These are phyloP conservation scores for Aspergillus aculeatinus DNA, from an alignment of 2,329 filamentous ascomycete genomes.

Conservation along the genomic window DNA sequence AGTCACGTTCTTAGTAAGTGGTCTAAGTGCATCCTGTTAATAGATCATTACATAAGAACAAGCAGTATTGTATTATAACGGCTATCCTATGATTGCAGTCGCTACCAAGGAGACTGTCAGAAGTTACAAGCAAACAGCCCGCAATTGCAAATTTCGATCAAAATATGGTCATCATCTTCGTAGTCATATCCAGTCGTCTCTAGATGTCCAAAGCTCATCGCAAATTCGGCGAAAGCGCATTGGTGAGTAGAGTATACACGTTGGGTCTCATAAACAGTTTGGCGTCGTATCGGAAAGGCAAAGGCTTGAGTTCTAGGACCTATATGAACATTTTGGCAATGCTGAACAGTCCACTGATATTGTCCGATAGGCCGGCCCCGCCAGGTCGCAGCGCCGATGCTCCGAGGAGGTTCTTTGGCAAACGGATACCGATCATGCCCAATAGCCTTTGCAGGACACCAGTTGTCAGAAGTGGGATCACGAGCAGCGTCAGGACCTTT, in stretches of 20 bases:
- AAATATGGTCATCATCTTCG: neutral
- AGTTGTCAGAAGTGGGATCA: slow-evolving; percentile 83
- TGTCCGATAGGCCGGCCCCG: slow-evolving; percentile 32
- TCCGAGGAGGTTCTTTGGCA: slow-evolving; percentile 62
- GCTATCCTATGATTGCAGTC: neutral
- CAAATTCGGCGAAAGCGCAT: neutral
- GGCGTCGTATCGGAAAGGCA: neutral
- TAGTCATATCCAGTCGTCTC: neutral
- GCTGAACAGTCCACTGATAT: slow-evolving; percentile 33
- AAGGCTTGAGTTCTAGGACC: neutral
- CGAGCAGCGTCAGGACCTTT: slow-evolving; percentile 82
- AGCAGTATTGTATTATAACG: neutral
- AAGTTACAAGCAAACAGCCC: neutral
- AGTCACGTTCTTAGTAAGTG: neutral
- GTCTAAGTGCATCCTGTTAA: neutral
- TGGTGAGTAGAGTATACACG: neutral
- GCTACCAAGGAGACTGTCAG: neutral
- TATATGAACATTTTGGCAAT: slow-evolving; percentile 41
- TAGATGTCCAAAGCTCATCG: neutral
- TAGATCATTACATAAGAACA: neutral
- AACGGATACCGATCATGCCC: slow-evolving; percentile 72
- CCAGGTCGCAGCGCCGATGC: slow-evolving; percentile 13
- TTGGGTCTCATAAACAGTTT: neutral
- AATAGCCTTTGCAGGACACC: slow-evolving; percentile 78
- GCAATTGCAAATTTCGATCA: neutral